A percentile compares a stretch with the other conserved stretches of the same genome.
Evolutionary conservation across 2,329 filamentous ascomycete genomes (phyloP).

Genomic region (Phoma herbarum): DNA sequence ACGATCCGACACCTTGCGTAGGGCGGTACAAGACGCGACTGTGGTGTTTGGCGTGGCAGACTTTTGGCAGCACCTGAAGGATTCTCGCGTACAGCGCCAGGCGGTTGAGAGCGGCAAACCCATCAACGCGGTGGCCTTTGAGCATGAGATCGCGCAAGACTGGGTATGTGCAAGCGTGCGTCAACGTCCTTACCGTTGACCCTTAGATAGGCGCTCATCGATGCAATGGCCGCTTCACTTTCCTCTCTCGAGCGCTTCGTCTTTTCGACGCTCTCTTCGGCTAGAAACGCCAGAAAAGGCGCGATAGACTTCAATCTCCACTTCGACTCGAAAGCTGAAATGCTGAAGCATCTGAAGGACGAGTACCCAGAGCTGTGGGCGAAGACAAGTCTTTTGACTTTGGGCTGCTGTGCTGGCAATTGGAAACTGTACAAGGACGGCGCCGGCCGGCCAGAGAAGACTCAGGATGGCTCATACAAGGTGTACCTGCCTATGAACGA

Average conservation of each 20-base stretch:
- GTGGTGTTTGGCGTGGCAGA: slow-evolving; percentile 54
- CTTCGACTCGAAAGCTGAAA: slow-evolving; percentile 54
- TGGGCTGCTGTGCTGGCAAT: slow-evolving; percentile 38
- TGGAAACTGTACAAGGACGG: slow-evolving; percentile 25
- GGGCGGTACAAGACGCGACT: slow-evolving; percentile 27
- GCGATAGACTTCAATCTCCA: slow-evolving; percentile 49
- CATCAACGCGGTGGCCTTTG: slow-evolving; percentile 47
- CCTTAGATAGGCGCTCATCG: slow-evolving; percentile 38
- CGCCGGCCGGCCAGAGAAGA: neutral
- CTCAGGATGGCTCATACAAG: slow-evolving; percentile 26
- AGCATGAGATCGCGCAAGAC: slow-evolving; percentile 50
- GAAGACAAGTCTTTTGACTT: slow-evolving; percentile 40
- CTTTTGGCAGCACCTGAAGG: slow-evolving; percentile 47
- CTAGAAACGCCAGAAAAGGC: slow-evolving; percentile 43
- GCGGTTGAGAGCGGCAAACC: slow-evolving; percentile 22
- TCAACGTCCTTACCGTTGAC: slow-evolving; percentile 13
- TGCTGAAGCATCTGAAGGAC: slow-evolving; percentile 51
- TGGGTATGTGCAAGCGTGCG: slow-evolving; percentile 29
- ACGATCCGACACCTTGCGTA: slow-evolving; percentile 11
- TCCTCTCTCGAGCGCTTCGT: slow-evolving; percentile 54
- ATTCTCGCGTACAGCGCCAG: slow-evolving; percentile 26
- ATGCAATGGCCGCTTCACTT: slow-evolving; percentile 49
- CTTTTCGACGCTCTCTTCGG: slow-evolving; percentile 54
- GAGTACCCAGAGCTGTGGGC: slow-evolving; percentile 37
- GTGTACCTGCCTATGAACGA: slow-evolving; percentile 32